phyloP scores from a whole-genome alignment of 73 alveolate species.

The Urostyla sp. region DNA sequence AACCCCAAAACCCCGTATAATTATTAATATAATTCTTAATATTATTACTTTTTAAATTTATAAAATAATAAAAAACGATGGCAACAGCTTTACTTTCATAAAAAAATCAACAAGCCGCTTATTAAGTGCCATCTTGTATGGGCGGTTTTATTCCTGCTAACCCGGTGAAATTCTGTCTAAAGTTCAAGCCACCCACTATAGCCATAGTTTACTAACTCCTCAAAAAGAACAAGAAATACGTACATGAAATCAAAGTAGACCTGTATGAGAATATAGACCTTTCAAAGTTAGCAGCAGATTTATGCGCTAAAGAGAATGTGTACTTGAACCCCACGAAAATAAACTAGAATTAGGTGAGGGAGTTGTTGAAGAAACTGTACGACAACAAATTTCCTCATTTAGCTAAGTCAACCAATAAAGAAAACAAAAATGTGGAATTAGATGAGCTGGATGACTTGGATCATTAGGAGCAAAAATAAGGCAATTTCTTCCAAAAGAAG shows the following conservation, averaged over 20 bases:
- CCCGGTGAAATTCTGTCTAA: slow-evolving; percentile 37
- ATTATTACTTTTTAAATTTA: slow-evolving; percentile 29
- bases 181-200: slow-evolving; percentile 35
- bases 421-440: neutral
- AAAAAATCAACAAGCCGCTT: neutral
- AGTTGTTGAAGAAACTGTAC: neutral
- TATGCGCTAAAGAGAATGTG: neutral
- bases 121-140: slow-evolving; percentile 24
- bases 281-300: neutral
- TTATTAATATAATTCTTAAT: too few species aligned
- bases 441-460: neutral
- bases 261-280: slow-evolving; percentile 25
- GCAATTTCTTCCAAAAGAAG: neutral
- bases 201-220: slow-evolving; percentile 14
- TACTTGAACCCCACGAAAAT: slow-evolving; percentile 39
- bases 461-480: neutral
- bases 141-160: slow-evolving; percentile 40
- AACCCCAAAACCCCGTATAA: too few species aligned
- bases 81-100: slow-evolving; percentile 11
- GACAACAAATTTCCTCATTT: neutral
- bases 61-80: slow-evolving; percentile 18
- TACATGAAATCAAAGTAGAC: slow-evolving; percentile 37
- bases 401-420: slow-evolving; percentile 3
- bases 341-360: slow-evolving; percentile 7
- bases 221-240: slow-evolving; percentile 12